Evolutionary conservation across 495 filamentous ascomycete genomes (phyloP).

Genomic region (Astrothelium macrocarpum): DNA sequence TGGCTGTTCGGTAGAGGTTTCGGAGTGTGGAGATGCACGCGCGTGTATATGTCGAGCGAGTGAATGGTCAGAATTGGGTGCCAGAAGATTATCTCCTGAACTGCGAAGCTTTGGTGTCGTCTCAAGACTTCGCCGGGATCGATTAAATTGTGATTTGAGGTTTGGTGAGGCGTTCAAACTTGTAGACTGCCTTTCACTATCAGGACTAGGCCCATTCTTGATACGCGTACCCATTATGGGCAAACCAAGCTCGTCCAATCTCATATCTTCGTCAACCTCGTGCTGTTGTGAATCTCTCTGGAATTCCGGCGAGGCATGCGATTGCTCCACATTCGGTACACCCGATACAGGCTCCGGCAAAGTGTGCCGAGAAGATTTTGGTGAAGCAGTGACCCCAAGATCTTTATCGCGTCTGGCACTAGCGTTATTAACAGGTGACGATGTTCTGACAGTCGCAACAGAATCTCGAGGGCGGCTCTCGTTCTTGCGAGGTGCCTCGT

Average conservation of each 20-base stretch:
- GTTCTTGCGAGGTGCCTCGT: not conserved
- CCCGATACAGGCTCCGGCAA: not conserved
- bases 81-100: not conserved
- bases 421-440: not conserved
- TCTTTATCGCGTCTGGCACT: not conserved
- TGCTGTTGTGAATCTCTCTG: not conserved
- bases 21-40: conserved; percentile 44
- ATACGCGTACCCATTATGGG: not conserved
- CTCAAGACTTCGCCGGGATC: conserved; percentile 10
- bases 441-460: not conserved
- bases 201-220: not conserved
- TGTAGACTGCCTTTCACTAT: not conserved
- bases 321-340: not conserved
- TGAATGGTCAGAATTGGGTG: conserved; percentile 15
- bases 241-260: not conserved
- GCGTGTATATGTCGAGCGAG: conserved; percentile 37
- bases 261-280: not conserved
- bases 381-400: not conserved
- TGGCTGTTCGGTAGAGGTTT: conserved; percentile 49
- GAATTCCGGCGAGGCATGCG: not conserved
- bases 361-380: not conserved
- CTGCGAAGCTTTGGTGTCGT: not conserved
- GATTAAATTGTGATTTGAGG: conserved; percentile 4
- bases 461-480: not conserved
- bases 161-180: not conserved